phyloP scores from a whole-genome alignment of 2,329 filamentous ascomycete species.

The Talaromyces rugulosus region DNA sequence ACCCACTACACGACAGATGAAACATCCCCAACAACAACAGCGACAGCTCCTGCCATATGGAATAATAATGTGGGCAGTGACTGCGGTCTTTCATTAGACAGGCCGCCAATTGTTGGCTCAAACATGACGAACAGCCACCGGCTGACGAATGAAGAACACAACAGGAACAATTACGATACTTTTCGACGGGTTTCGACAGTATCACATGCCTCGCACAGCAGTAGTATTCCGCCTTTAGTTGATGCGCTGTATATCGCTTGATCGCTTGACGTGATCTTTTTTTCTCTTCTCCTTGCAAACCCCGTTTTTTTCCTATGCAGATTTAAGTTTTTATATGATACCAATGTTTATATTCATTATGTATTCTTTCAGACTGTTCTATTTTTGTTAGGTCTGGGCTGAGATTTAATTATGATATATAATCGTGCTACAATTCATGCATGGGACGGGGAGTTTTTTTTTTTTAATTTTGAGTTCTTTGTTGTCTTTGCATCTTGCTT shows the following conservation, averaged over 20 bases:
- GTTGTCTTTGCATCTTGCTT: no score
- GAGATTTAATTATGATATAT: background rate
- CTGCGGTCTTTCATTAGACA: background rate
- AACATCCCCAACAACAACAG: background rate
- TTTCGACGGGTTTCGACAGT: background rate
- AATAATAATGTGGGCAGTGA: background rate
- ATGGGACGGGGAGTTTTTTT: background rate
- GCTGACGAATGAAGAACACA: background rate
- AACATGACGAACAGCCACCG: background rate
- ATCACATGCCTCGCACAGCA: background rate
- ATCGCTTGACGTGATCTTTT: background rate
- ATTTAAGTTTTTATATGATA: background rate
- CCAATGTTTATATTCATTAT: background rate
- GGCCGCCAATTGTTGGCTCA: background rate
- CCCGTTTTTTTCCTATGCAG: background rate
- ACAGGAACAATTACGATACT: background rate
- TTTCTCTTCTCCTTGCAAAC: background rate
- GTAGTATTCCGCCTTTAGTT: background rate
- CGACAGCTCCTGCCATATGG: background rate
- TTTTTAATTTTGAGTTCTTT: background rate
- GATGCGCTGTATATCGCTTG: background rate
- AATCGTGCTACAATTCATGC: background rate
- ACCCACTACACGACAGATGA: background rate
- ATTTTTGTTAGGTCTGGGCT: background rate
- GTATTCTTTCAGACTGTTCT: background rate